A percentile compares a stretch with the other conserved stretches of the same genome.
phyloP scores from a whole-genome alignment of 2,329 filamentous ascomycete species.

The Mycogone perniciosa region DNA sequence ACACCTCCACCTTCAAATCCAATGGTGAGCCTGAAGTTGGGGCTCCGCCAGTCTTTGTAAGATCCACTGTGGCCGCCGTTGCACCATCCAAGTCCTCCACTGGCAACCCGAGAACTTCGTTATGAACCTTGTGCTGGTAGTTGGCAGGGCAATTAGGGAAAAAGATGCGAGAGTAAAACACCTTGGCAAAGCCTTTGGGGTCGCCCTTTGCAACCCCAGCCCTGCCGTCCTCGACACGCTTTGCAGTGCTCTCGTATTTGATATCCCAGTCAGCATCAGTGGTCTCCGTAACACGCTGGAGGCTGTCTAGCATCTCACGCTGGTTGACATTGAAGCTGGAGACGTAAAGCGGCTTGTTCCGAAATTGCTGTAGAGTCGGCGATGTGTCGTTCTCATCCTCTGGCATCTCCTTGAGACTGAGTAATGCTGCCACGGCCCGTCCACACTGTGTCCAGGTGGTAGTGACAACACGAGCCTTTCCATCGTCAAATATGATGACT shows the following conservation, averaged over 20 bases:
- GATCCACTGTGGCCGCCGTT: background rate
- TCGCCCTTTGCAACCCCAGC: conserved; percentile 37
- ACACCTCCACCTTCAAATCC: no score
- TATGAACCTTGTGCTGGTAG: background rate
- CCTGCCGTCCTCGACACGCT: conserved; percentile 42
- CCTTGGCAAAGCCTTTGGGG: conserved; percentile 35
- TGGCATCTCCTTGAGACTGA: conserved; percentile 40
- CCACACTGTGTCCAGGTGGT: conserved; percentile 53
- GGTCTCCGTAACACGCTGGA: conserved; percentile 52
- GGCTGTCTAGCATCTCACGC: conserved; percentile 54
- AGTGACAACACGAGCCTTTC: conserved; percentile 30
- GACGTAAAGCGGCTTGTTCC: conserved; percentile 45
- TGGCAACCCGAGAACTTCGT: background rate
- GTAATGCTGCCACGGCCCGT: conserved; percentile 41
- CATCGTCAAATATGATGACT: conserved; percentile 18
- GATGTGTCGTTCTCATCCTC: conserved; percentile 25
- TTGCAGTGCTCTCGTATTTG: conserved; percentile 34
- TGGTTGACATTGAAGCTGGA: conserved; percentile 53
- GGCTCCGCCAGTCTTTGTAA: background rate
- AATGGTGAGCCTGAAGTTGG: no score
- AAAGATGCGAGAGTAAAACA: conserved; percentile 49
- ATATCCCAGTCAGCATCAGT: conserved; percentile 55
- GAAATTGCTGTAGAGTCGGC: conserved; percentile 30
- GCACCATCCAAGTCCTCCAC: background rate
- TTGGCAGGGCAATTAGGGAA: conserved; percentile 23